Conservation (phyloP, 2,329 filamentous ascomycete genomes). For the Colletotrichum viniferum region DNA sequence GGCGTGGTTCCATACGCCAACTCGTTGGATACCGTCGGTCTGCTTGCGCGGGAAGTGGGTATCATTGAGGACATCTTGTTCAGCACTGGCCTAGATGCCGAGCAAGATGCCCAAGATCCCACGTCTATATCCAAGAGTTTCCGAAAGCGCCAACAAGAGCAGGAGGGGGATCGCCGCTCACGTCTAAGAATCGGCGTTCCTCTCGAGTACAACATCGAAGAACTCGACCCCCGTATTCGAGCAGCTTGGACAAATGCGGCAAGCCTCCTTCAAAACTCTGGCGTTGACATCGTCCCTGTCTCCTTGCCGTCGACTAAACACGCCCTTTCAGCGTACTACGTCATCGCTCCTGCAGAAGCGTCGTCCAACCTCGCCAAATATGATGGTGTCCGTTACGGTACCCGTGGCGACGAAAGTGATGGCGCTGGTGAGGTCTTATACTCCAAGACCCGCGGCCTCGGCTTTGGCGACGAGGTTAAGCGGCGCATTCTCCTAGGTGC, state of each 20-base stretch:
- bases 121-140: slow-evolving; percentile 68
- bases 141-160: slow-evolving; percentile 51
- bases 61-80: slow-evolving; percentile 56
- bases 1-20: slow-evolving; percentile 93
- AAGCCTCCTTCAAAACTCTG: slow-evolving; percentile 61
- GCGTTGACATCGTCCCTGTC: slow-evolving; percentile 75
- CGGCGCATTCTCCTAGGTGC: slow-evolving; percentile 87
- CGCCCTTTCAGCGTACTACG: slow-evolving; percentile 91
- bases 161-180: slow-evolving; percentile 5
- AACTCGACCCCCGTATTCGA: slow-evolving; percentile 74
- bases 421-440: slow-evolving; percentile 72
- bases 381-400: slow-evolving; percentile 92
- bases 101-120: slow-evolving; percentile 73
- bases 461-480: slow-evolving; percentile 85
- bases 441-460: slow-evolving; percentile 72
- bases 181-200: slow-evolving; percentile 61
- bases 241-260: slow-evolving; percentile 72
- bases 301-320: slow-evolving; percentile 83
- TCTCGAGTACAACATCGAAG: slow-evolving; percentile 85
- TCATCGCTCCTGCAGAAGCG: slow-evolving; percentile 93
- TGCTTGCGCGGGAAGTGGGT: slow-evolving; percentile 65
- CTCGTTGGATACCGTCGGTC: slow-evolving; percentile 87
- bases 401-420: slow-evolving; percentile 54
- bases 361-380: slow-evolving; percentile 97
- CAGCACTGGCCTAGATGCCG: slow-evolving; percentile 50